Conservation (phyloP, 768 basidiomycete species). For the Mycena kentingensis region DNA sequence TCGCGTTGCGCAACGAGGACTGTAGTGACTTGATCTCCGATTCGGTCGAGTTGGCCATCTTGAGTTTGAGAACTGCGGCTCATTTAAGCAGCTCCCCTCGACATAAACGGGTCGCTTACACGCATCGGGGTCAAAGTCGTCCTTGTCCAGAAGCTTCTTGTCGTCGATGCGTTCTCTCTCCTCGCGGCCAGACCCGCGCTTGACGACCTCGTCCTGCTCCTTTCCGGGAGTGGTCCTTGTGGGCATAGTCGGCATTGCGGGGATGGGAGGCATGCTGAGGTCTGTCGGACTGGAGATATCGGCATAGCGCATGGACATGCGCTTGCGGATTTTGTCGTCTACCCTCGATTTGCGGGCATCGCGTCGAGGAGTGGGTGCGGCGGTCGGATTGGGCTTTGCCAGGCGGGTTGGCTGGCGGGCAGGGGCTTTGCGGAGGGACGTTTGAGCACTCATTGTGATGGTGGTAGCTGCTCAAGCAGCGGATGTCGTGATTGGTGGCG, state of each 20-base stretch:
- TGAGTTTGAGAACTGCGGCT: slow-evolving; percentile 68
- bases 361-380: slow-evolving; percentile 35
- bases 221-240: slow-evolving; percentile 29
- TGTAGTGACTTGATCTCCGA: slow-evolving; percentile 76
- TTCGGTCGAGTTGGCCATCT: slow-evolving; percentile 87
- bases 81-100: slow-evolving; percentile 6
- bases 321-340: slow-evolving; percentile 94
- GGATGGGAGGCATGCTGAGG: slow-evolving; percentile 55
- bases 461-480: slow-evolving; percentile 4
- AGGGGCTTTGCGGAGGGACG: slow-evolving; percentile 44
- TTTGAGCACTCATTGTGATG: slow-evolving; percentile 53
- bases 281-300: slow-evolving; percentile 77
- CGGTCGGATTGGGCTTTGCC: slow-evolving; percentile 20
- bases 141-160: slow-evolving; percentile 66
- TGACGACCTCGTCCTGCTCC: slow-evolving; percentile 52
- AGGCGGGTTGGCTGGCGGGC: slow-evolving; percentile 16
- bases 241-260: slow-evolving; percentile 52
- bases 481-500: not conserved
- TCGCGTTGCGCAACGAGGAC: slow-evolving; percentile 69
- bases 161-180: slow-evolving; percentile 64
- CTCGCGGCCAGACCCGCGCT: slow-evolving; percentile 37
- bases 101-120: slow-evolving; percentile 56
- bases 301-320: slow-evolving; percentile 93
- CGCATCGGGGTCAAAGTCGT: slow-evolving; percentile 84
- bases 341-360: slow-evolving; percentile 57